Evolutionary conservation across 495 filamentous ascomycete species (phyloP).

Genomic region (Lasiosphaeria hispida): DNA sequence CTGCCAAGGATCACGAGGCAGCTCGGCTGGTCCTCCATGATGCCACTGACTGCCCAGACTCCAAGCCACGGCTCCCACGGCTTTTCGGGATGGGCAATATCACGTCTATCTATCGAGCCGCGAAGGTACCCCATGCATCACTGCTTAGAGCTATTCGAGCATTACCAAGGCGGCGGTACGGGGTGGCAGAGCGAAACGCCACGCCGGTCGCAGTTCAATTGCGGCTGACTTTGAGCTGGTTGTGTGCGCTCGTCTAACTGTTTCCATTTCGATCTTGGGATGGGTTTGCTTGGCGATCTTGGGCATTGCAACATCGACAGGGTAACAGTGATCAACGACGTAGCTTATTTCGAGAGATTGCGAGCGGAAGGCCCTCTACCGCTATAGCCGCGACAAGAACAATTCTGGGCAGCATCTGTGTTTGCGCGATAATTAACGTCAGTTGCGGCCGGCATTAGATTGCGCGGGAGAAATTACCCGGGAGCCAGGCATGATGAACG

Average conservation of each 20-base stretch:
- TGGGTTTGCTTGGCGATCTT: slow-evolving; percentile 9
- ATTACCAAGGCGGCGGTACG: slow-evolving; percentile 21
- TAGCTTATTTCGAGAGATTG: background rate
- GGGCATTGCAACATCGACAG: no score
- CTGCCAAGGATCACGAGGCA: slow-evolving; percentile 9
- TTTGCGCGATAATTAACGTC: slow-evolving; percentile 17
- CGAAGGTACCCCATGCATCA: background rate
- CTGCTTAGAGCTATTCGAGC: slow-evolving; percentile 1
- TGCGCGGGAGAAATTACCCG: slow-evolving; percentile 27
- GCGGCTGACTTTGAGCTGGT: slow-evolving; percentile 7
- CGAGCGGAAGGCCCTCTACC: background rate
- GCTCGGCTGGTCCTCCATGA: slow-evolving; percentile 13
- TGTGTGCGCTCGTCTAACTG: slow-evolving; percentile 7
- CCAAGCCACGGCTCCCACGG: slow-evolving; percentile 10
- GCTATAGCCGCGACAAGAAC: slow-evolving; percentile 10
- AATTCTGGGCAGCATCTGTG: background rate
- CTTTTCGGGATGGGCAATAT: slow-evolving; percentile 25
- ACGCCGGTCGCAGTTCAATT: slow-evolving; percentile 1
- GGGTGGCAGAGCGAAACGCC: slow-evolving; percentile 13
- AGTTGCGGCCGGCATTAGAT: slow-evolving; percentile 6
- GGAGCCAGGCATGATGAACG: background rate
- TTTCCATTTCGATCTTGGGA: slow-evolving; percentile 11
- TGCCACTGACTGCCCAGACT: background rate
- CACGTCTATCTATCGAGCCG: slow-evolving; percentile 9
- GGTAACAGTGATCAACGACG: background rate